phyloP scores from a whole-genome alignment of 345 rosid species.

The Citrus unshiu region DNA sequence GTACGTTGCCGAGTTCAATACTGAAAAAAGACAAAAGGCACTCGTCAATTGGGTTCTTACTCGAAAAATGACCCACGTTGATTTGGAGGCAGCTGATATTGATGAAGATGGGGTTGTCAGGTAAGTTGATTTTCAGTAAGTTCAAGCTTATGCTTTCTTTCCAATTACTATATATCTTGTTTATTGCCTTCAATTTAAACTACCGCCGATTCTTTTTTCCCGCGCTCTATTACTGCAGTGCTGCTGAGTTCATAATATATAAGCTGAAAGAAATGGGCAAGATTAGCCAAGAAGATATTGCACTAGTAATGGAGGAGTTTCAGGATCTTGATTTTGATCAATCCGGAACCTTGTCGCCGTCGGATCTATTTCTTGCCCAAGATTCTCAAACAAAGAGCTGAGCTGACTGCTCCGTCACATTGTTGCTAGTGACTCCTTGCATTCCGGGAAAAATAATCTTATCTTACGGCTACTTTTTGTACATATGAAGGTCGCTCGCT shows the following conservation, averaged over 20 bases:
- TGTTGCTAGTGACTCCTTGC: neutral
- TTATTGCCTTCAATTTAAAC: neutral
- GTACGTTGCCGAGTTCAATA: constrained; percentile 57
- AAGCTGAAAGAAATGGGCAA: constrained; percentile 92
- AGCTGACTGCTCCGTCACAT: constrained; percentile 2
- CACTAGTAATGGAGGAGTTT: constrained; percentile 58
- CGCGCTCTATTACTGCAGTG: constrained; percentile 27
- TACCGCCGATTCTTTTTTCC: neutral
- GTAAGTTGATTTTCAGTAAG: constrained; percentile 38
- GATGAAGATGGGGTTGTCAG: constrained; percentile 66
- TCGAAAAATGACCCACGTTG: constrained; percentile 49
- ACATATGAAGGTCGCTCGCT: neutral
- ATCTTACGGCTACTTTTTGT: neutral
- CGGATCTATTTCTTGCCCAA: constrained; percentile 41
- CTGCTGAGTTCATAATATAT: constrained; percentile 62
- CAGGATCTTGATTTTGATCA: constrained; percentile 69
- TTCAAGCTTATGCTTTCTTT: neutral
- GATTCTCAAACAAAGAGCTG: constrained; percentile 14
- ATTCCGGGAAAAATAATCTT: neutral
- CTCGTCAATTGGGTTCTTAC: constrained; percentile 71
- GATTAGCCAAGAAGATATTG: constrained; percentile 67
- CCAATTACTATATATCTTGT: neutral
- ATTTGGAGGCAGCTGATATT: constrained; percentile 86
- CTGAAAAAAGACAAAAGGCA: constrained; percentile 57
- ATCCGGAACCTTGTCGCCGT: constrained; percentile 40